Percentiles rank a stretch among this genome's conserved stretches.
Conservation (phyloP, 2,329 filamentous ascomycete genomes). For the Tetracladium maxilliforme region DNA sequence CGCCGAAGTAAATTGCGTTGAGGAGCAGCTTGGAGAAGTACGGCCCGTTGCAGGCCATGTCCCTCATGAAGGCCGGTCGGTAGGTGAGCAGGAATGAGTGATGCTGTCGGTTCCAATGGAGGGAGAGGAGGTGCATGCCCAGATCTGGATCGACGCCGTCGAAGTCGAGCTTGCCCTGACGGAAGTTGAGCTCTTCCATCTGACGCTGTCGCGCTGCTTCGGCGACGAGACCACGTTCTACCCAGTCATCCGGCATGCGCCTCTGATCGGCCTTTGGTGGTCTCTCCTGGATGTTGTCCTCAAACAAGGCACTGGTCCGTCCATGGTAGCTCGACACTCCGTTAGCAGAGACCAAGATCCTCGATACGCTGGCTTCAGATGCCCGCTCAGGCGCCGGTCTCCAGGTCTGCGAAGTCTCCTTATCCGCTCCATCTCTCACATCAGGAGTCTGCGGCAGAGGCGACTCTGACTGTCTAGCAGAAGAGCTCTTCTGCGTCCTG, state of each 20-base stretch:
- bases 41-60: slow-evolving; percentile 16
- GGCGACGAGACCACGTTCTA: slow-evolving; percentile 28
- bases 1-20: slow-evolving; percentile 18
- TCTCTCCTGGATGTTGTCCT: too few species aligned
- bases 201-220: slow-evolving; percentile 32
- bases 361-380: too few species aligned
- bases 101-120: slow-evolving; percentile 39
- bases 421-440: too few species aligned
- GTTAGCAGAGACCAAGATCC: too few species aligned
- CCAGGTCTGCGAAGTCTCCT: too few species aligned
- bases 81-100: slow-evolving; percentile 31
- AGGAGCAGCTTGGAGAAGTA: slow-evolving; percentile 21
- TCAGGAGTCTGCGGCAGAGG: too few species aligned
- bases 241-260: slow-evolving; percentile 20
- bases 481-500: too few species aligned
- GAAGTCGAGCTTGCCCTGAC: slow-evolving; percentile 32
- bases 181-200: slow-evolving; percentile 30
- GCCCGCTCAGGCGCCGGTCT: too few species aligned
- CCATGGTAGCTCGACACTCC: too few species aligned
- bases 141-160: slow-evolving; percentile 36
- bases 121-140: slow-evolving; percentile 31
- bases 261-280: slow-evolving; percentile 8
- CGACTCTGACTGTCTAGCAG: too few species aligned
- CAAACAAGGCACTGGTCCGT: too few species aligned
- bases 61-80: slow-evolving; percentile 33